These are phyloP conservation scores for Daldinia sp. DNA, from an alignment of 2,329 filamentous ascomycete genomes.

Conservation along the genomic window DNA sequence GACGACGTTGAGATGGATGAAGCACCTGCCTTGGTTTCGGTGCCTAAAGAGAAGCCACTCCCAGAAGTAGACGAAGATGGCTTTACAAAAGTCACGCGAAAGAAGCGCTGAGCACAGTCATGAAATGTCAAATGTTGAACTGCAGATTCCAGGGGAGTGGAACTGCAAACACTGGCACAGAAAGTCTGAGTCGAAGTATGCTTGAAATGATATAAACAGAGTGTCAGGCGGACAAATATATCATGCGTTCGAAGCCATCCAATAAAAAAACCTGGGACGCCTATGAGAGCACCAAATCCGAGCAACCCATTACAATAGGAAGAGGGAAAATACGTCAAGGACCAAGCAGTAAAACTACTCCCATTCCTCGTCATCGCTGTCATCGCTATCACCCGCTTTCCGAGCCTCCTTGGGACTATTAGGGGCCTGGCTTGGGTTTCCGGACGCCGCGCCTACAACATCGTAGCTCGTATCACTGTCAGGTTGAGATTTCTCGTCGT, in stretches of 20 bases:
- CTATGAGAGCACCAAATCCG: slow-evolving; percentile 38
- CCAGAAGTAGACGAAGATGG: slow-evolving; percentile 85
- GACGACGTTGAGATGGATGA: slow-evolving; percentile 77
- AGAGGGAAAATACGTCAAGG: slow-evolving; percentile 24
- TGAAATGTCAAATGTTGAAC: slow-evolving; percentile 26
- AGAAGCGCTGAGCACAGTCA: slow-evolving; percentile 63
- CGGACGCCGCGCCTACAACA: slow-evolving; percentile 83
- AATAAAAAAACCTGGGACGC: slow-evolving; percentile 37
- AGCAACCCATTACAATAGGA: slow-evolving; percentile 25
- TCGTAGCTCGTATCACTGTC: slow-evolving; percentile 98
- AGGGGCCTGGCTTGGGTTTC: slow-evolving; percentile 81
- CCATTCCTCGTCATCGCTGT: slow-evolving; percentile 50
- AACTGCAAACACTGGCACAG: slow-evolving; percentile 26
- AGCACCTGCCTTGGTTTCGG: slow-evolving; percentile 70
- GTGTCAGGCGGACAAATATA: slow-evolving; percentile 30
- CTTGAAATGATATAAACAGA: slow-evolving; percentile 47
- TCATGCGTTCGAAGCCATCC: slow-evolving; percentile 40
- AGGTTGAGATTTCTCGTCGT: slow-evolving; percentile 89
- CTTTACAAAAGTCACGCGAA: slow-evolving; percentile 79
- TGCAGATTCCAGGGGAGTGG: slow-evolving; percentile 19
- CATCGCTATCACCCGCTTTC: slow-evolving; percentile 68
- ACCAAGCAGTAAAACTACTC: slow-evolving; percentile 43
- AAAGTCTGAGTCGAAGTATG: slow-evolving; percentile 33
- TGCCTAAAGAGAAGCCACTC: slow-evolving; percentile 71
- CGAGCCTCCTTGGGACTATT: slow-evolving; percentile 70